phyloP scores from a whole-genome alignment of 192 early-diverging fungal species.

The Thoreauomyces humboldtii region DNA sequence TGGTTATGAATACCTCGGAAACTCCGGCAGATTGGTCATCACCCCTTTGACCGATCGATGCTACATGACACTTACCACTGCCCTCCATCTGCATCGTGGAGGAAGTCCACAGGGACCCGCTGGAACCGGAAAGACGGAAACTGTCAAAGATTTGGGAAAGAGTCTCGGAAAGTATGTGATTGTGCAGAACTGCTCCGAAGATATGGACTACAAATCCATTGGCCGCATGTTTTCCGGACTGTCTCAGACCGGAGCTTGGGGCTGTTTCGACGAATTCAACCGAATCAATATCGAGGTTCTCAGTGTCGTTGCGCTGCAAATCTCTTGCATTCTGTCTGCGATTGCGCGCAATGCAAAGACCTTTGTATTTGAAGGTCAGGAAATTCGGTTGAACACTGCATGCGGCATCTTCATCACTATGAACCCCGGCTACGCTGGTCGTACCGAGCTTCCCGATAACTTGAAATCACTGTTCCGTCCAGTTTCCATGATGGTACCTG shows the following conservation, averaged over 20 bases:
- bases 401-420: constrained; percentile 61
- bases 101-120: constrained; percentile 58
- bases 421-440: constrained; percentile 60
- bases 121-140: constrained; percentile 66
- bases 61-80: constrained; percentile 62
- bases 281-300: constrained; percentile 65
- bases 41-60: constrained; percentile 61
- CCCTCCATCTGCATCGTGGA: constrained; percentile 51
- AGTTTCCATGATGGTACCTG: constrained; percentile 64
- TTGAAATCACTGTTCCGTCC: constrained; percentile 58
- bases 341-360: constrained; percentile 44
- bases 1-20: constrained; percentile 61
- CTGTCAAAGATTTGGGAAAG: constrained; percentile 62
- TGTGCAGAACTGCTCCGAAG: constrained; percentile 62
- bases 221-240: constrained; percentile 62
- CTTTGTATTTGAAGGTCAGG: constrained; percentile 61
- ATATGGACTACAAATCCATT: constrained; percentile 61
- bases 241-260: constrained; percentile 62
- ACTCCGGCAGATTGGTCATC: constrained; percentile 58
- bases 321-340: constrained; percentile 54
- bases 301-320: constrained; percentile 57
- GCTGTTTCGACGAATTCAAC: constrained; percentile 68
- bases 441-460: constrained; percentile 59
- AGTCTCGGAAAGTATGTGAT: constrained; percentile 60
- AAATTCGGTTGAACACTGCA: constrained; percentile 49